phyloP scores from a whole-genome alignment of 108 stramenopile species.

The Skeletonema marinoi region DNA sequence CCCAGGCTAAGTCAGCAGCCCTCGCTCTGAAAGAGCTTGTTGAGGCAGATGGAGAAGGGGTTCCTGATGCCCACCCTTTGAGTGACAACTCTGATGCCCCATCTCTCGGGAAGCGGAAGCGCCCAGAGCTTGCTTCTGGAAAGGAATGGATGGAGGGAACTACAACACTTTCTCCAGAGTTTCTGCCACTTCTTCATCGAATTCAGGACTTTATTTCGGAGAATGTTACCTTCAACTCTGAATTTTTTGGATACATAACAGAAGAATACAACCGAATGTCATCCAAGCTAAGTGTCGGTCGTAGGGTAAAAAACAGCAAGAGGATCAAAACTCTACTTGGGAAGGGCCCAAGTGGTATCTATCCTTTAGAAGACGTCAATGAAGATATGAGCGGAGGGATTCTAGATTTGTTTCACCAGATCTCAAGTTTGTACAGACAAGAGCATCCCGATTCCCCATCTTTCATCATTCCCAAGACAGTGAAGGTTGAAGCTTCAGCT shows the following conservation, averaged over 20 bases:
- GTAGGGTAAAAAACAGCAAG: slow-evolving; percentile 35
- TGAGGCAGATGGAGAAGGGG: slow-evolving; percentile 14
- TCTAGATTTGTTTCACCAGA: slow-evolving; percentile 48
- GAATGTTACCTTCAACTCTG: slow-evolving; percentile 67
- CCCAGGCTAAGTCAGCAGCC: slow-evolving; percentile 2
- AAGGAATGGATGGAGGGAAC: slow-evolving; percentile 68
- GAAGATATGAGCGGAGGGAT: slow-evolving; percentile 45
- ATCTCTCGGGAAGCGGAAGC: slow-evolving; percentile 56
- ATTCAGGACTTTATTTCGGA: slow-evolving; percentile 67
- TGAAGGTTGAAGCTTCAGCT: slow-evolving; percentile 7
- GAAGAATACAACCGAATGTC: slow-evolving; percentile 56
- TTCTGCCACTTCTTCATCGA: slow-evolving; percentile 49
- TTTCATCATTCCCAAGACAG: slow-evolving; percentile 36
- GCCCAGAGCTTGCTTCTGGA: slow-evolving; percentile 60
- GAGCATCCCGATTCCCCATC: neutral
- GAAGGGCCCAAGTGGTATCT: slow-evolving; percentile 42
- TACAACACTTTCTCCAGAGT: slow-evolving; percentile 53
- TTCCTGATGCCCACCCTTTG: slow-evolving; percentile 8
- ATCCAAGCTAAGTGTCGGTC: slow-evolving; percentile 39
- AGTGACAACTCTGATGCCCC: slow-evolving; percentile 1
- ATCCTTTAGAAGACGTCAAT: slow-evolving; percentile 41
- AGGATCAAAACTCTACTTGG: slow-evolving; percentile 42
- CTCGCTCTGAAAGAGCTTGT: slow-evolving; percentile 5
- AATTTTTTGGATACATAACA: slow-evolving; percentile 62
- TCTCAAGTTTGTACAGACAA: slow-evolving; percentile 37